Conservation (phyloP, 768 basidiomycete genomes). For the Tricholoma matsutake region DNA sequence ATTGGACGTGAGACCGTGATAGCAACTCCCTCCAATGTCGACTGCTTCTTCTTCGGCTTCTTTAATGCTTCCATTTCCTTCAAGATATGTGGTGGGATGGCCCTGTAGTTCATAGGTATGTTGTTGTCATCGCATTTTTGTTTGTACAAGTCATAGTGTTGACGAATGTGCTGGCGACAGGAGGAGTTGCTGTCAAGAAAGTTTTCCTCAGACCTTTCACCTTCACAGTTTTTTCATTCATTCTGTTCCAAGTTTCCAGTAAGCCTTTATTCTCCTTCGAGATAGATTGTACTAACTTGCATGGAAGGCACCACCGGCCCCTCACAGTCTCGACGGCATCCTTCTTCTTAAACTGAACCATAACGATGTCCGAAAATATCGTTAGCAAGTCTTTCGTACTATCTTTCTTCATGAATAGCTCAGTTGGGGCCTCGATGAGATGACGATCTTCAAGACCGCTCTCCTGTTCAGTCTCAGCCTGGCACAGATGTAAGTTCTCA, state of each 20-base stretch:
- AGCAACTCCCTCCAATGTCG: too few species aligned
- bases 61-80: too few species aligned
- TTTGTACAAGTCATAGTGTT: not conserved
- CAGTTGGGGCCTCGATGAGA: not conserved
- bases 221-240: too few species aligned
- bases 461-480: too few species aligned
- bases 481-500: too few species aligned
- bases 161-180: not conserved
- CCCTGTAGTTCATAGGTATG: not conserved
- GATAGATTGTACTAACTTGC: too few species aligned
- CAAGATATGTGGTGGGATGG: too few species aligned
- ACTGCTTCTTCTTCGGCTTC: too few species aligned
- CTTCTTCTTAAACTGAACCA: not conserved
- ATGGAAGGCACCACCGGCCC: not conserved
- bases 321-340: not conserved
- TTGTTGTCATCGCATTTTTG: not conserved
- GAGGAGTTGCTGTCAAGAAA: conserved; percentile 1
- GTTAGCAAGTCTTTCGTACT: not conserved
- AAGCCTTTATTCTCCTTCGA: too few species aligned
- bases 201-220: not conserved
- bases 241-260: too few species aligned
- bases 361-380: not conserved
- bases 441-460: too few species aligned
- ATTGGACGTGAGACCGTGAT: too few species aligned
- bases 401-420: not conserved